A percentile compares a stretch with the other conserved stretches of the same genome.
phyloP scores from a whole-genome alignment of 2,329 filamentous ascomycete species.

The Sclerotinia trifoliorum region DNA sequence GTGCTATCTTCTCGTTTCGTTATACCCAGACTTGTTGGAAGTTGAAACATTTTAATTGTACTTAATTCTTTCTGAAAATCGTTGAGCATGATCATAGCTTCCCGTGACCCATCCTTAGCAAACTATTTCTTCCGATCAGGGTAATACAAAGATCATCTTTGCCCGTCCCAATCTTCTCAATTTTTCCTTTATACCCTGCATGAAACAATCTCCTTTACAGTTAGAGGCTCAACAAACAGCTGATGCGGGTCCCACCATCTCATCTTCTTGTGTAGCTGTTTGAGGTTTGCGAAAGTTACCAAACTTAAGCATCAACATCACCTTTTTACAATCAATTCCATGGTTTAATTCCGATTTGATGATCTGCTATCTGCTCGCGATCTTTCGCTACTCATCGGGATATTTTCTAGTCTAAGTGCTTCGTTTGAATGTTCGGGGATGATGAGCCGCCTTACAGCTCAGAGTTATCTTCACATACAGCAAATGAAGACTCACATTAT shows the following conservation, averaged over 20 bases:
- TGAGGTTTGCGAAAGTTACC: slow-evolving; percentile 17
- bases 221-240: slow-evolving; percentile 16
- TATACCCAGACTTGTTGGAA: slow-evolving; percentile 13
- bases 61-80: neutral
- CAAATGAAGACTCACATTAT: slow-evolving; percentile 21
- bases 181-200: neutral
- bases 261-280: slow-evolving; percentile 17
- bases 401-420: slow-evolving; percentile 1
- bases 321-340: neutral
- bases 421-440: slow-evolving; percentile 19
- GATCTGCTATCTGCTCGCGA: neutral
- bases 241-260: neutral
- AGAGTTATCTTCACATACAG: slow-evolving; percentile 20
- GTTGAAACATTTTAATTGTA: neutral
- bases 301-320: slow-evolving; percentile 12
- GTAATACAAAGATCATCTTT: slow-evolving; percentile 18
- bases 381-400: slow-evolving; percentile 16
- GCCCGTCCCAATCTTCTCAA: neutral
- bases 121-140: slow-evolving; percentile 21
- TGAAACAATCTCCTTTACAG: slow-evolving; percentile 20
- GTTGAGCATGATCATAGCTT: neutral
- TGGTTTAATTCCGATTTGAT: neutral
- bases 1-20: neutral
- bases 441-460: slow-evolving; percentile 20
- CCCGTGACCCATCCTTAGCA: slow-evolving; percentile 19